phyloP scores from a whole-genome alignment of 306 rosid genomes.

The Prunus davidiana region DNA sequence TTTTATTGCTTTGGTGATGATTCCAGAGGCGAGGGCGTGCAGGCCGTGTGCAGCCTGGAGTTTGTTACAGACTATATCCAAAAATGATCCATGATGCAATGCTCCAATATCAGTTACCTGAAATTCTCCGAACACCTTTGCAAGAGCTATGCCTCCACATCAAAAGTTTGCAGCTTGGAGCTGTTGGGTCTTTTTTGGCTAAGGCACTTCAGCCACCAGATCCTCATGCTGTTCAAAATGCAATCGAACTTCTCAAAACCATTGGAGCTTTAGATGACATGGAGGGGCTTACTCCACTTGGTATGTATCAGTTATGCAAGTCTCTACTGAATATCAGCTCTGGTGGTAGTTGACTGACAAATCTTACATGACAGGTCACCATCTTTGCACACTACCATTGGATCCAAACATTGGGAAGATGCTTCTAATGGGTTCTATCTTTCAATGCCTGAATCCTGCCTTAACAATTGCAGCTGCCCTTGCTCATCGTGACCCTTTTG shows the following conservation, averaged over 20 bases:
- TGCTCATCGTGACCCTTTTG: slow-evolving; percentile 88
- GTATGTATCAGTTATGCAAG: too few species aligned
- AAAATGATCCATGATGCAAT: slow-evolving; percentile 77
- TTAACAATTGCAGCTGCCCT: slow-evolving; percentile 93
- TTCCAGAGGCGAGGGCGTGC: slow-evolving; percentile 97
- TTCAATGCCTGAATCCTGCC: slow-evolving; percentile 95
- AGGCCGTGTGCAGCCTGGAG: slow-evolving; percentile 96
- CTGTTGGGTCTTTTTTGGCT: slow-evolving; percentile 80
- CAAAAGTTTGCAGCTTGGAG: slow-evolving; percentile 91
- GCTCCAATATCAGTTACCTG: slow-evolving; percentile 87
- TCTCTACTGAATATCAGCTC: slow-evolving; percentile 2
- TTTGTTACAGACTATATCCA: slow-evolving; percentile 87
- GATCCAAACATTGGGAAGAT: slow-evolving; percentile 98
- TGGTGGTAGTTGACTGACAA: slow-evolving; percentile 17
- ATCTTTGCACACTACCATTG: slow-evolving; percentile 90
- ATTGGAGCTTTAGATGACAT: too few species aligned
- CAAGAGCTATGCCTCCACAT: slow-evolving; percentile 97
- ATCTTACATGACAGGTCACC: slow-evolving; percentile 56
- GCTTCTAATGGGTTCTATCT: slow-evolving; percentile 96
- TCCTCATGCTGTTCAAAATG: slow-evolving; percentile 86
- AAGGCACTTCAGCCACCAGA: slow-evolving; percentile 99
- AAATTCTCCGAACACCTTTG: slow-evolving; percentile 89
- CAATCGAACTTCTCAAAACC: slow-evolving; percentile 36
- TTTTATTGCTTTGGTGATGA: slow-evolving; percentile 23
- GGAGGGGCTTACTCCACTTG: too few species aligned